Percentiles rank a stretch among this genome's conserved stretches.
Conservation (phyloP, 768 basidiomycete genomes). For the Collybia nuda region DNA sequence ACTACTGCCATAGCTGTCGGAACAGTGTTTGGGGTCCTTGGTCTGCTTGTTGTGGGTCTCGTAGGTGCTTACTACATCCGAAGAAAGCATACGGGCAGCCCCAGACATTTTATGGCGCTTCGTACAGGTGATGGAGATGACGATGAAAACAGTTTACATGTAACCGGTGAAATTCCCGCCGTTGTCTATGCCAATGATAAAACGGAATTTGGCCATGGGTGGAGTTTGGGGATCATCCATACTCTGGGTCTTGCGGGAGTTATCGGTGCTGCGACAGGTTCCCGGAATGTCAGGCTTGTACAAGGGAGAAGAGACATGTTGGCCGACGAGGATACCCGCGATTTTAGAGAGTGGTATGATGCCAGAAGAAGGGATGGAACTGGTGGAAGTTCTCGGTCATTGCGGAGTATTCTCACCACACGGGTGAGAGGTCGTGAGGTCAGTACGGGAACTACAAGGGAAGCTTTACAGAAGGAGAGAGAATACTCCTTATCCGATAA, state of each 20-base stretch:
- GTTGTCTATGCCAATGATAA: conserved; percentile 20
- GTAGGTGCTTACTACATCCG: conserved; percentile 47
- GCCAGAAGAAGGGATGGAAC: conserved; percentile 35
- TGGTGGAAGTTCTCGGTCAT: conserved; percentile 53
- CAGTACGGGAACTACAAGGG: conserved; percentile 28
- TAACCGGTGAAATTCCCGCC: conserved; percentile 28
- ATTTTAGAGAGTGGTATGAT: conserved; percentile 45
- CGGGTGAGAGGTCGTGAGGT: conserved; percentile 39
- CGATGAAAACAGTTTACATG: conserved; percentile 25
- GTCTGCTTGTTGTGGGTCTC: conserved; percentile 40
- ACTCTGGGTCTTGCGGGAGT: conserved; percentile 26
- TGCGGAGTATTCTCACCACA: conserved; percentile 43
- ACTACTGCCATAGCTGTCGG: conserved; percentile 60
- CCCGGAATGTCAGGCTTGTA: conserved; percentile 22
- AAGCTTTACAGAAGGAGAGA: conserved; percentile 41
- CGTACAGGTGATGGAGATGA: conserved; percentile 31
- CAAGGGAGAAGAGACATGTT: conserved; percentile 66
- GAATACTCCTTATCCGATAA: conserved; percentile 52
- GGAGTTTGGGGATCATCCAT: conserved; percentile 17
- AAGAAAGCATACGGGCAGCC: conserved; percentile 18
- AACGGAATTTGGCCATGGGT: conserved; percentile 7
- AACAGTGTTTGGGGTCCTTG: conserved; percentile 59
- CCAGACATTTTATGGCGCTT: conserved; percentile 29
- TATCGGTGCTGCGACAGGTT: conserved; percentile 25
- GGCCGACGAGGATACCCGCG: conserved; percentile 69